phyloP scores from a whole-genome alignment of 352 stramenopile genomes.

The Sclerospora graminicola region DNA sequence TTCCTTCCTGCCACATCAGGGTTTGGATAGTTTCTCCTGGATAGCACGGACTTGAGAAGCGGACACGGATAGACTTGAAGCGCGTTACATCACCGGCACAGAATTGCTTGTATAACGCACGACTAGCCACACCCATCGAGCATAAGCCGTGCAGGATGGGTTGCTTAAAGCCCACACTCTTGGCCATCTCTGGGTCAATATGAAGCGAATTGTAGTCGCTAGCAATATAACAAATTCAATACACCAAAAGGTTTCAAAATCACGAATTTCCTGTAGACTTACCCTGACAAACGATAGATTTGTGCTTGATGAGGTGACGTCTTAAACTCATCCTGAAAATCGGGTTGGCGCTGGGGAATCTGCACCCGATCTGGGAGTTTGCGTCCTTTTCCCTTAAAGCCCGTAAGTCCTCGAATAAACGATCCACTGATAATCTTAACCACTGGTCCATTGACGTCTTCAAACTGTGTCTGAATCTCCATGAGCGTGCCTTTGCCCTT shows the following conservation, averaged over 20 bases:
- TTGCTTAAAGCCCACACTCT: slow-evolving; percentile 62
- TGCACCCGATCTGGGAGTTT: slow-evolving; percentile 57
- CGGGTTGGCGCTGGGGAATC: slow-evolving; percentile 61
- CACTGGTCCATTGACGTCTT: slow-evolving; percentile 51
- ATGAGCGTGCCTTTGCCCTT: slow-evolving; percentile 79
- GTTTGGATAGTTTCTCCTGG: slow-evolving; percentile 85
- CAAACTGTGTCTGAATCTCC: slow-evolving; percentile 76
- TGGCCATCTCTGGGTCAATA: slow-evolving; percentile 80
- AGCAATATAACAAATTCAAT: background rate
- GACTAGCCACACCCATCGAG: slow-evolving; percentile 82
- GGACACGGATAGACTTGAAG: slow-evolving; percentile 83
- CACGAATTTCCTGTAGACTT: slow-evolving; percentile 3
- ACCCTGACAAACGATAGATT: slow-evolving; percentile 90
- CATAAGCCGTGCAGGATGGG: slow-evolving; percentile 92
- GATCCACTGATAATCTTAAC: slow-evolving; percentile 68
- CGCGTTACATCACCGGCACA: slow-evolving; percentile 48
- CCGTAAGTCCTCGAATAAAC: slow-evolving; percentile 73
- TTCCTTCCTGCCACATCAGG: slow-evolving; percentile 59
- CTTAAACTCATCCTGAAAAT: slow-evolving; percentile 51
- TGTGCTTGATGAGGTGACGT: slow-evolving; percentile 73
- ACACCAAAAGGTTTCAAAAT: background rate
- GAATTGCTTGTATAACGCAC: slow-evolving; percentile 72
- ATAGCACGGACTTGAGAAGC: slow-evolving; percentile 80
- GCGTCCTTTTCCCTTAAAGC: slow-evolving; percentile 59
- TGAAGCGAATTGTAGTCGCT: slow-evolving; percentile 94